Percentiles rank a stretch among this genome's conserved stretches.
Evolutionary conservation across 139 green algal species (phyloP).

Genomic region (Coccomyxa sp.): DNA sequence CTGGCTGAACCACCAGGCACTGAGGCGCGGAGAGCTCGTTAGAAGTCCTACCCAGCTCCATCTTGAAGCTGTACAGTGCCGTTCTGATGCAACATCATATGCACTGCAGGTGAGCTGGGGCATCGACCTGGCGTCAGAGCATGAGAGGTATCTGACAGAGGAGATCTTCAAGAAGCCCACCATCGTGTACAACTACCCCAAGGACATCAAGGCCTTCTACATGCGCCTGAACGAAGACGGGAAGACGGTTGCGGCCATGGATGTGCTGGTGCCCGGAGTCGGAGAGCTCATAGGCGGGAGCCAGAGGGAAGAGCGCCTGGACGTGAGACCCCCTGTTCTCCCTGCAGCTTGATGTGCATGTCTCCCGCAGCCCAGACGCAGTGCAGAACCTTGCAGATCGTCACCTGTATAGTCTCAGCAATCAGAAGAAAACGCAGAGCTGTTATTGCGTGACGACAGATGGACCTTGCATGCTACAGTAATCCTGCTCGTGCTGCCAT

Average conservation of each 20-base stretch:
- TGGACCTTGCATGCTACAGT: neutral
- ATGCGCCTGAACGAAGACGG: slow-evolving; percentile 96
- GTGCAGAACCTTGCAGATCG: neutral
- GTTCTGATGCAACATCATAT: neutral
- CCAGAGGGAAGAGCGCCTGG: slow-evolving; percentile 85
- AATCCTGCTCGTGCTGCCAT: neutral
- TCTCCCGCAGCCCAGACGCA: neutral
- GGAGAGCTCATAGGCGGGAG: slow-evolving; percentile 90
- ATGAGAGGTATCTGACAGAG: slow-evolving; percentile 95
- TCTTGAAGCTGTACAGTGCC: no score
- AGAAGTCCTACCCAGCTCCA: no score
- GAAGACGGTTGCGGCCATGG: slow-evolving; percentile 98
- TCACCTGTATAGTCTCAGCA: neutral
- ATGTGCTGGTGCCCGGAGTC: slow-evolving; percentile 95
- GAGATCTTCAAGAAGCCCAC: slow-evolving; percentile 90
- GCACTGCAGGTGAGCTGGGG: slow-evolving; percentile 76
- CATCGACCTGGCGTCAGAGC: slow-evolving; percentile 87
- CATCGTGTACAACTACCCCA: slow-evolving; percentile 97
- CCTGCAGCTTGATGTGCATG: neutral
- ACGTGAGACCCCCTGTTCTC: slow-evolving; percentile 13
- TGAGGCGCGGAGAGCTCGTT: no score
- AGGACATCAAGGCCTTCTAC: slow-evolving; percentile 98
- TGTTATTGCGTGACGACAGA: neutral
- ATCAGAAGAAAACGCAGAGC: neutral
- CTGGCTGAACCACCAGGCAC: no score